These are phyloP conservation scores for Euphorbia corollata DNA, from an alignment of 441 rosid genomes.

Conservation along the genomic window DNA sequence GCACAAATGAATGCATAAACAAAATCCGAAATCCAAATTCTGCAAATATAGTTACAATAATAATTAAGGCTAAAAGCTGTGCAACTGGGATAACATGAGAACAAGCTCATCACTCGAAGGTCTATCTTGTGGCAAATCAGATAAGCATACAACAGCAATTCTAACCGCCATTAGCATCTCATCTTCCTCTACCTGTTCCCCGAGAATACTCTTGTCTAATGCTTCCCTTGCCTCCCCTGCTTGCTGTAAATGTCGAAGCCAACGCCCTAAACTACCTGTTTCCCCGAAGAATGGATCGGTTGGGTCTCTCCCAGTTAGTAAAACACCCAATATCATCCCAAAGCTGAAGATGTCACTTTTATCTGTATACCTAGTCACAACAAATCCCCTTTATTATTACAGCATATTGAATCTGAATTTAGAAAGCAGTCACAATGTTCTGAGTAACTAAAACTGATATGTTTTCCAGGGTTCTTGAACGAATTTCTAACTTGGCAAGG, in stretches of 20 bases:
- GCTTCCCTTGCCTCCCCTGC: conserved; percentile 81
- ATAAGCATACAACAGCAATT: conserved; percentile 75
- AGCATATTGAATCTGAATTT: not conserved
- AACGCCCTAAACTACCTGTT: conserved; percentile 65
- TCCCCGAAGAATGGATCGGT: conserved; percentile 55
- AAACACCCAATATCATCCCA: conserved; percentile 81
- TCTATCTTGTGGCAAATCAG: conserved; percentile 80
- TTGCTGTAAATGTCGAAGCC: conserved; percentile 85
- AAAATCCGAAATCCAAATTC: conserved; percentile 16
- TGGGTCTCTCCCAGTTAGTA: conserved; percentile 80
- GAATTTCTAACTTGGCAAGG: too few species aligned
- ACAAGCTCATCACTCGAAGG: conserved; percentile 95
- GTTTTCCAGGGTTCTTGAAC: too few species aligned
- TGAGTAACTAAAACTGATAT: too few species aligned
- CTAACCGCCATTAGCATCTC: conserved; percentile 94
- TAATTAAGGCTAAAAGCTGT: conserved; percentile 54
- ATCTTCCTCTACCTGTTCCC: conserved; percentile 89
- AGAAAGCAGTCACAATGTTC: too few species aligned
- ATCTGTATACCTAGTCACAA: conserved; percentile 53
- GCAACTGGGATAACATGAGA: conserved; percentile 84
- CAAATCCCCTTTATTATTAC: conserved; percentile 21
- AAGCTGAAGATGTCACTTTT: conserved; percentile 92
- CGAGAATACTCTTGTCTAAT: conserved; percentile 71
- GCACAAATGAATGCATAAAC: not conserved
- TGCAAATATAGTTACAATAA: conserved; percentile 25